These are phyloP conservation scores for Xylaria sp. DNA, from an alignment of 2,329 filamentous ascomycete species.

Conservation along the genomic window DNA sequence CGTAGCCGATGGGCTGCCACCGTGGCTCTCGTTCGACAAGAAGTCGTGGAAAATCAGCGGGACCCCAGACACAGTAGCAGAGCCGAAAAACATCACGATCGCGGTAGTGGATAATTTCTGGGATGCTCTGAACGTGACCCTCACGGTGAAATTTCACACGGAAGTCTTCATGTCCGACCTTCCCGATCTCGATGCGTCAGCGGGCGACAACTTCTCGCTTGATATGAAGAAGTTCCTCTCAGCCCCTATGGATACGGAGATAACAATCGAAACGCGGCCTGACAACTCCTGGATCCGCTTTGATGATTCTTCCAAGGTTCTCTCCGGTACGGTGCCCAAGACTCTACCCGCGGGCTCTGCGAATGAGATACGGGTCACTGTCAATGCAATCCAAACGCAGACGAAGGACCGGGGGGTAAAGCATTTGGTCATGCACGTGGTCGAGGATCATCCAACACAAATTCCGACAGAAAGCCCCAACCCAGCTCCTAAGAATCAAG, in stretches of 20 bases:
- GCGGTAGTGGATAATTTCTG: constrained; percentile 67
- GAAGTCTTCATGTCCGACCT: constrained; percentile 46
- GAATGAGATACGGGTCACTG: constrained; percentile 33
- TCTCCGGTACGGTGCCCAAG: constrained; percentile 46
- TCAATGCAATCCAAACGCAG: constrained; percentile 43
- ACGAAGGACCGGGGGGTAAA: constrained; percentile 43
- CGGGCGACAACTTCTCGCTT: constrained; percentile 46
- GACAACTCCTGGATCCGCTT: constrained; percentile 49
- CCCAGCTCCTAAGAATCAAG: constrained; percentile 3
- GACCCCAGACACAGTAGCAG: constrained; percentile 67
- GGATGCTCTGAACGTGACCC: constrained; percentile 66
- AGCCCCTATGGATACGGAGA: constrained; percentile 40
- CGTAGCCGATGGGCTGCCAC: constrained; percentile 63
- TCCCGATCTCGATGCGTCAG: constrained; percentile 45
- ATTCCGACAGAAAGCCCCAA: neutral
- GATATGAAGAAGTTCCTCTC: constrained; percentile 48
- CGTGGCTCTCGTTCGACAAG: constrained; percentile 76
- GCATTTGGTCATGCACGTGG: constrained; percentile 41
- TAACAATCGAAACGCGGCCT: constrained; percentile 43
- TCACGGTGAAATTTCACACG: constrained; percentile 50
- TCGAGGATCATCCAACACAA: constrained; percentile 10
- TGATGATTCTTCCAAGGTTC: constrained; percentile 41
- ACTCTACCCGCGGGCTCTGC: constrained; percentile 19
- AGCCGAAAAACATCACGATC: constrained; percentile 71
- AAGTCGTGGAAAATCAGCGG: constrained; percentile 72